These are phyloP conservation scores for Ogataea methanolica DNA, from an alignment of 805 yeast species.

Conservation along the genomic window DNA sequence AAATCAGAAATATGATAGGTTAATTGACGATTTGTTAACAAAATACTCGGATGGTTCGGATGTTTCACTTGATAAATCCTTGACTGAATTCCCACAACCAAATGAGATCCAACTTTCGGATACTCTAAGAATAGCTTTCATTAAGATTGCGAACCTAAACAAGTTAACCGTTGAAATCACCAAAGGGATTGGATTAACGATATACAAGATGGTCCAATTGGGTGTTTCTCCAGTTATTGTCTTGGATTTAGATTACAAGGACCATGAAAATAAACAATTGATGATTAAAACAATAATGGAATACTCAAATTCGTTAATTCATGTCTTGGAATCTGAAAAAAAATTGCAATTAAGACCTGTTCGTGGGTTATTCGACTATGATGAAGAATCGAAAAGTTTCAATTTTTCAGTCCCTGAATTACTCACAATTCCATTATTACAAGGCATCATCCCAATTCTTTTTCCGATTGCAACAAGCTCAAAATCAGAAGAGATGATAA, in stretches of 20 bases:
- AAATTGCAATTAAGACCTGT: constrained; percentile 27
- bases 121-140: constrained; percentile 50
- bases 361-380: constrained; percentile 34
- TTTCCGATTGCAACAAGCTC: constrained; percentile 51
- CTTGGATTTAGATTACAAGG: constrained; percentile 38
- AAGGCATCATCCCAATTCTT: constrained; percentile 53
- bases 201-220: constrained; percentile 48
- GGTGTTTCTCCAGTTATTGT: constrained; percentile 76
- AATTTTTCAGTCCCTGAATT: constrained; percentile 31
- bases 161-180: constrained; percentile 31
- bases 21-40: constrained; percentile 25
- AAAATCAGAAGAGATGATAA: constrained; percentile 26
- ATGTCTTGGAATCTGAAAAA: constrained; percentile 14
- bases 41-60: constrained; percentile 12
- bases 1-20: constrained; percentile 32
- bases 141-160: constrained; percentile 43
- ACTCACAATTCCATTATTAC: constrained; percentile 37
- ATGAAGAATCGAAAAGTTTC: constrained; percentile 8
- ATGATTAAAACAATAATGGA: constrained; percentile 17
- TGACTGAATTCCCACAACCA: background rate
- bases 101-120: constrained; percentile 29
- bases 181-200: constrained; percentile 50
- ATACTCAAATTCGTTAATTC: constrained; percentile 19
- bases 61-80: constrained; percentile 4
- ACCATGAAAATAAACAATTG: constrained; percentile 1